A percentile compares a stretch with the other conserved stretches of the same genome.
Evolutionary conservation across 73 alveolate species (phyloP).

Genomic region (Tetrahymena malaccensis): DNA sequence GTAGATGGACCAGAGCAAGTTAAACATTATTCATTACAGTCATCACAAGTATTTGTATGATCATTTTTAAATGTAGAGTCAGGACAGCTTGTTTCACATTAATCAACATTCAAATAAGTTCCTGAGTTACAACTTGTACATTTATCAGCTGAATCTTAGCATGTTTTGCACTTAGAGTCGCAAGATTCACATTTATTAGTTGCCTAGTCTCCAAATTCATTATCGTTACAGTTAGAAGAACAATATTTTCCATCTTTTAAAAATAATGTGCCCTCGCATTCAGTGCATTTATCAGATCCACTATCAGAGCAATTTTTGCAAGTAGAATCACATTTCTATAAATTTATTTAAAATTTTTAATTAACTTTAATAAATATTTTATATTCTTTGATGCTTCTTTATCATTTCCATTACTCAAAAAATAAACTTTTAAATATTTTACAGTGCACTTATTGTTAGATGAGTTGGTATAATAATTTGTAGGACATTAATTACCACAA

Average conservation of each 20-base stretch:
- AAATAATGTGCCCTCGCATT: not conserved
- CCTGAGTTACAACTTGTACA: slow-evolving; percentile 7
- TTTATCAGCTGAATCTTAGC: not conserved
- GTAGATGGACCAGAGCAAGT: slow-evolving; percentile 27
- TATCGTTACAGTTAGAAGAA: not conserved
- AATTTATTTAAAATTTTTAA: too few species aligned
- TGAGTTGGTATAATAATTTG: not conserved
- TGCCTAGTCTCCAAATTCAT: not conserved
- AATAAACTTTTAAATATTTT: not conserved
- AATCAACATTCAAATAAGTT: not conserved
- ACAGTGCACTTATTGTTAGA: not conserved
- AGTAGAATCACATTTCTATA: not conserved
- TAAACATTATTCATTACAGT: not conserved
- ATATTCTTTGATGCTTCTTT: too few species aligned
- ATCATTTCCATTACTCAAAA: too few species aligned
- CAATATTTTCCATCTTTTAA: not conserved
- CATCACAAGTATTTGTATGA: not conserved
- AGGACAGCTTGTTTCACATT: not conserved
- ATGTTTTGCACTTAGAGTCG: not conserved
- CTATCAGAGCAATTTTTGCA: not conserved
- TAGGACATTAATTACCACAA: not conserved
- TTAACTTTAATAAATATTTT: too few species aligned
- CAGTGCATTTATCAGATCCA: not conserved
- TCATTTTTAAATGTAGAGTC: slow-evolving; percentile 6
- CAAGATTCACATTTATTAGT: slow-evolving; percentile 12